phyloP scores from a whole-genome alignment of 768 basidiomycete species.

The Mycena filopes region DNA sequence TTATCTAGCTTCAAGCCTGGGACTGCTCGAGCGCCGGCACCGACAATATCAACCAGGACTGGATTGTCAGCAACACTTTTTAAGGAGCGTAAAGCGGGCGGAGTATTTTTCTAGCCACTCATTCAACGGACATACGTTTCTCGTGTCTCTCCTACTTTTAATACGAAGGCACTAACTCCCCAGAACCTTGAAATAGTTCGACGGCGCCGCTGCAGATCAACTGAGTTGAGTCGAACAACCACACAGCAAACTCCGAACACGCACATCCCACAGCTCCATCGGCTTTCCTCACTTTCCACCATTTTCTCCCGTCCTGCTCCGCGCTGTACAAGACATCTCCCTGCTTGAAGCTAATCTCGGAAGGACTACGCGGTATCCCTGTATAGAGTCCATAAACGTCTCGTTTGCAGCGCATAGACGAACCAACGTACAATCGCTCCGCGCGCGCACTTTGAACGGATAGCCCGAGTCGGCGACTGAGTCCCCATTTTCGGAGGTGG shows the following conservation, averaged over 20 bases:
- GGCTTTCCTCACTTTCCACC: constrained; percentile 74
- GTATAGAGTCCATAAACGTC: constrained; percentile 64
- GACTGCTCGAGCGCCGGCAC: not conserved
- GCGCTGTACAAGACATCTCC: constrained; percentile 79
- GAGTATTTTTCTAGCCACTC: not conserved
- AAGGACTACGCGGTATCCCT: constrained; percentile 60
- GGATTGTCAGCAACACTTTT: not conserved
- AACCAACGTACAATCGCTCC: constrained; percentile 25
- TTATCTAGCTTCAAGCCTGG: not conserved
- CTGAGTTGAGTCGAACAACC: not conserved
- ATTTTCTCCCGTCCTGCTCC: constrained; percentile 67
- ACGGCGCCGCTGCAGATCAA: constrained; percentile 24
- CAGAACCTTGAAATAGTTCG: constrained; percentile 31
- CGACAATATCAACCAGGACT: not conserved
- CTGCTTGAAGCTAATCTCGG: constrained; percentile 79
- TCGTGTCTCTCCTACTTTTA: too few relatives aligned
- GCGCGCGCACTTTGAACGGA: constrained; percentile 28
- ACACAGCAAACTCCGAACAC: constrained; percentile 33
- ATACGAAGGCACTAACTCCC: not conserved
- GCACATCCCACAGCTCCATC: constrained; percentile 66
- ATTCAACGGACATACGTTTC: not conserved
- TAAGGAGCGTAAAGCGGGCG: not conserved
- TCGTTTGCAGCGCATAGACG: not conserved
- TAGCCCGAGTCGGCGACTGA: not conserved
- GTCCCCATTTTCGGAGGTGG: not conserved